Evolutionary conservation across 257 asterid genomes (phyloP).

Genomic region (Capsicum baccatum): DNA sequence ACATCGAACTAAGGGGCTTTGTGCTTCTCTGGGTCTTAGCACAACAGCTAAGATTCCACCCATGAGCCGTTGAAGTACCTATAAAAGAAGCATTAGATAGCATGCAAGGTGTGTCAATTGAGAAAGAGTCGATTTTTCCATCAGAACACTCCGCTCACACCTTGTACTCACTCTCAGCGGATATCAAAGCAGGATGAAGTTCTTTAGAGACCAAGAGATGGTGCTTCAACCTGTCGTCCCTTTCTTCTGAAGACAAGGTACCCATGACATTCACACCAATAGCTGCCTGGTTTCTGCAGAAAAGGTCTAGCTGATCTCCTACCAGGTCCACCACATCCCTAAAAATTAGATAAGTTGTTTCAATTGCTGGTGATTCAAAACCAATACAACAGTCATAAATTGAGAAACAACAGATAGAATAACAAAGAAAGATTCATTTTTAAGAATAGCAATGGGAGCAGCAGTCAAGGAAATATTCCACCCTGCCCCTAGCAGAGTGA

Average conservation of each 20-base stretch:
- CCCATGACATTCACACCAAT: conserved; percentile 96
- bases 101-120: conserved; percentile 31
- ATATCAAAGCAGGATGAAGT: conserved; percentile 97
- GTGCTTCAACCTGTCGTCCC: conserved; percentile 96
- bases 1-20: conserved; percentile 89
- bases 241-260: conserved; percentile 94
- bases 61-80: conserved; percentile 95
- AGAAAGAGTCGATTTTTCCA: conserved; percentile 41
- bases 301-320: conserved; percentile 91
- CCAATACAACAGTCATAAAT: neutral
- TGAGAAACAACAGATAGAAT: conserved; percentile 18
- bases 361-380: conserved; percentile 32
- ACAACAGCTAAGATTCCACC: conserved; percentile 90
- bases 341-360: conserved; percentile 34
- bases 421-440: neutral
- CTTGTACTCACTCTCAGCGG: conserved; percentile 99
- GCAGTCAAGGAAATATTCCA: conserved; percentile 19
- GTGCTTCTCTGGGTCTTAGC: conserved; percentile 94
- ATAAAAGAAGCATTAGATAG: conserved; percentile 40
- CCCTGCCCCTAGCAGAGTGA: neutral
- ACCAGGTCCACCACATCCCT: conserved; percentile 89
- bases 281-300: conserved; percentile 84
- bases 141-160: conserved; percentile 74
- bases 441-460: conserved; percentile 2
- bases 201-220: conserved; percentile 81